Evolutionary conservation across 2,329 filamentous ascomycete species (phyloP), one percentile per base, ranked within the genome.

Genomic region (Alternaria postmessia): DNA sequence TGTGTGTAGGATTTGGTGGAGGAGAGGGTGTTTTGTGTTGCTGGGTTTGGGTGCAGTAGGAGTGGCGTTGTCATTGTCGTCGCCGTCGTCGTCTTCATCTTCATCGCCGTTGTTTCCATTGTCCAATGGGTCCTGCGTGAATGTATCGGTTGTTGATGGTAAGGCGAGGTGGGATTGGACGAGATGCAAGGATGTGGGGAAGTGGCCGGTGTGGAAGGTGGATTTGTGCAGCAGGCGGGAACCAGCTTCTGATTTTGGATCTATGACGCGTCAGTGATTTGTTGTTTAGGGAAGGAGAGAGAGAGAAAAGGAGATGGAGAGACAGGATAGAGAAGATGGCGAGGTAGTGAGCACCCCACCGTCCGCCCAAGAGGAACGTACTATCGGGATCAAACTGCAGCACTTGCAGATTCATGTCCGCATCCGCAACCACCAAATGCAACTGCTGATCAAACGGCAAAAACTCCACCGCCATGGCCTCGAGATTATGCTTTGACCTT

Each of bases 301-400:
- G 11, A 18, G 8, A 20, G n/a, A 26, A 24, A 24, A 26, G 24
- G 24, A 26, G 24, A 7, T 26, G 24, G 24, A 7, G 24, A 26
- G 24, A 26, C 24, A 2, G 24, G 24, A 0, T 26, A 26, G 24
- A 7, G 24, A 26, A 26, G 24, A 26, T 26, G 24, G 24, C 24
- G 24, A 26, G 24, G 24, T 26, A 7, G 24, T 26, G 24, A 26
- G 24, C n/a, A 7, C 36, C 7, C 4, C 11, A 30, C 3, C 16
- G 0, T 18, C 36, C 1, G 11, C 16, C 44, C 30, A n/a, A 8
- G 7, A 39, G 18, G 44, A 12, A 85, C 90, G 79, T 84, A 95
- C 93, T 91, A 74, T 98, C 94, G 0, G 95, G 95, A 72, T 98
- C 94, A 72, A 95, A 99, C 78, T 98, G 92, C 65, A 98, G 81